Conservation (phyloP, 352 stramenopile genomes). For the Phytophthora rubi region DNA sequence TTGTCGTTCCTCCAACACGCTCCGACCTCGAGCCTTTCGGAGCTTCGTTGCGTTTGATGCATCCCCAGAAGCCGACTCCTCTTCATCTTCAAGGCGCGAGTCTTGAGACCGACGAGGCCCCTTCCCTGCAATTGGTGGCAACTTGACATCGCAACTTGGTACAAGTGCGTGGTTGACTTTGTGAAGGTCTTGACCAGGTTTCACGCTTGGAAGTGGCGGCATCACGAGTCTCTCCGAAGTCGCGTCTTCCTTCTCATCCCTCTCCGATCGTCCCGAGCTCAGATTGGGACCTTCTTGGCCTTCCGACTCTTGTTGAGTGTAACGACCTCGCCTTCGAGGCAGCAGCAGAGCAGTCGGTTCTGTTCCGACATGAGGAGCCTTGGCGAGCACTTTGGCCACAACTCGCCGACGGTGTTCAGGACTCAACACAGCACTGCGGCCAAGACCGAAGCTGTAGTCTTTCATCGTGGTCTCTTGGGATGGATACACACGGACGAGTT, state of each 20-base stretch:
- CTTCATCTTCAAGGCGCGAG: slow-evolving; percentile 21
- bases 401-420: slow-evolving; percentile 46
- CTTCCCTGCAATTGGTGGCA: slow-evolving; percentile 21
- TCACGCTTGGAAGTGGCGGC: slow-evolving; percentile 22
- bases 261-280: slow-evolving; percentile 15
- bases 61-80: slow-evolving; percentile 11
- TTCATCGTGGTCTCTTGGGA: slow-evolving; percentile 79
- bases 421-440: slow-evolving; percentile 53
- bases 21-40: slow-evolving; percentile 51
- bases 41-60: not conserved
- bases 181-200: slow-evolving; percentile 39
- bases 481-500: slow-evolving; percentile 65
- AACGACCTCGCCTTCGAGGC: slow-evolving; percentile 10
- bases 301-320: slow-evolving; percentile 14
- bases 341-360: slow-evolving; percentile 37
- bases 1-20: slow-evolving; percentile 71
- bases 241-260: slow-evolving; percentile 11
- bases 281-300: not conserved
- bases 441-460: slow-evolving; percentile 75
- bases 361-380: slow-evolving; percentile 41
- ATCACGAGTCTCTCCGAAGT: slow-evolving; percentile 8
- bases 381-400: slow-evolving; percentile 52
- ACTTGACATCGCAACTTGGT: slow-evolving; percentile 23
- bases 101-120: slow-evolving; percentile 1
- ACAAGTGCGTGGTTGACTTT: slow-evolving; percentile 41